Base-by-base conservation (phyloP, 139 green algal genomes). In the Coelastrella sp. region DNA sequence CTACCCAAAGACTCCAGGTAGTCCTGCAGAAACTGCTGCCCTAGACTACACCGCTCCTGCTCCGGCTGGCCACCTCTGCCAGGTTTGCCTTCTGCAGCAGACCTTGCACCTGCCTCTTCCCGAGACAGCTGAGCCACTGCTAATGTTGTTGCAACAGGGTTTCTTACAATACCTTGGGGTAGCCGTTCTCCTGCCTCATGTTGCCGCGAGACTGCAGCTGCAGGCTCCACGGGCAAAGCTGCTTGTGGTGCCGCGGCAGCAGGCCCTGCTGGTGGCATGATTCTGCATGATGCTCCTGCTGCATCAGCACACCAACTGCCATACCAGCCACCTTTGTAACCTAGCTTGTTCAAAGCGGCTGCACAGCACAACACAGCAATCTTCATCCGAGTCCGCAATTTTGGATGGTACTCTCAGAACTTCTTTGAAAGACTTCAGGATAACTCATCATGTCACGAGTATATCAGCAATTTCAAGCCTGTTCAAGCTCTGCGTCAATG, bases 211-310 rank as follows among this genome's bases (percentile, higher is more conserved):
- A 47, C 32, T 47, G 32, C 32, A 47, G 32, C 32, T 47, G 32
- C 32, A 47, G 32, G 32, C 32, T 47, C 32, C 32, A 47, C 32
- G 32, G 32, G 32, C 32, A 47, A 47, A 47, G 32, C 32, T 76
- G 81, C 22, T 65, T 23, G 61, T 14, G 82, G 61, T 61, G 64
- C 61, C 7, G 58, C 80, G 16, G 82, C 64, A 7, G 82, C 61
- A 64, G 64, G 82, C 23, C 23, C 23, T 78, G 64, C 82, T 47
- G 82, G 32, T 68, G 83, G 64, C 5, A 47, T 17, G 56, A 87
- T 78, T 13, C 68, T 80, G 68, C 83, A 88, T 61, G 81, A 54
- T 58, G 54, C 83, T 54, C 19, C 83, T 80, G 68, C 83, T 80
- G 68, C 47, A 23, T 8, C 47, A 74, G 32, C 64, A 20, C 32